Evolutionary conservation across 257 asterid genomes (phyloP).

Genomic region (Scutellaria baicalensis): DNA sequence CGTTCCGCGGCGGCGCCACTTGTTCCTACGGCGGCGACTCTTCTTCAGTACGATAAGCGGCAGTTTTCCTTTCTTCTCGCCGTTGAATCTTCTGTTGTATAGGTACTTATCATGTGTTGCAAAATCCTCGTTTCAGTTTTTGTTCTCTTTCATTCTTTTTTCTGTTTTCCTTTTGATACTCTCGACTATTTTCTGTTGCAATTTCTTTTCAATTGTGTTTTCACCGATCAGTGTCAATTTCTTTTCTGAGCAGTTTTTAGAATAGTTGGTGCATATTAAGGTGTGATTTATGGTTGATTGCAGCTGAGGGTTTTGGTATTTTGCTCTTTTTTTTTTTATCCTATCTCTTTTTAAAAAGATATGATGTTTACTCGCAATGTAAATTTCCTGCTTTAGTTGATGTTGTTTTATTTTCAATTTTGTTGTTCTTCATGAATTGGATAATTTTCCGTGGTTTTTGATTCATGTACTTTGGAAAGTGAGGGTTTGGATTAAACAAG

Average conservation of each 20-base stretch:
- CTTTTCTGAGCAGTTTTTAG: neutral
- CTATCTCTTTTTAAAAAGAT: neutral
- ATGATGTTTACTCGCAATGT: neutral
- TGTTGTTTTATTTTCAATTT: neutral
- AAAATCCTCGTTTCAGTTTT: neutral
- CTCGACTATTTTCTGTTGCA: neutral
- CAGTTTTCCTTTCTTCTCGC: neutral
- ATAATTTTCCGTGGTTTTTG: neutral
- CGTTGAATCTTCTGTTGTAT: neutral
- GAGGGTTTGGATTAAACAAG: neutral
- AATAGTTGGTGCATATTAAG: neutral
- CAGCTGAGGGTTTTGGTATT: neutral
- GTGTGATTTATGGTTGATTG: slow-evolving; percentile 3
- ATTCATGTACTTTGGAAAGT: neutral
- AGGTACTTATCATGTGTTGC: slow-evolving; percentile 3
- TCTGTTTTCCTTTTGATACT: neutral
- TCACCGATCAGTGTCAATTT: neutral
- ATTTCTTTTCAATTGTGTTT: neutral
- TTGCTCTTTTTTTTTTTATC: neutral
- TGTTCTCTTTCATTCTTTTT: neutral
- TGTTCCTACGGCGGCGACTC: neutral
- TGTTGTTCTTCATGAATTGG: neutral
- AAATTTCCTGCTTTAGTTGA: neutral
- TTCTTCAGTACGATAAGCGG: slow-evolving; percentile 3
- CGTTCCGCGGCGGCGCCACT: slow-evolving; percentile 27